A percentile compares a stretch with the other conserved stretches of the same genome.
These are phyloP conservation scores for Annona squamosa DNA, from an alignment of 164 flowering plant species.

Conservation along the genomic window DNA sequence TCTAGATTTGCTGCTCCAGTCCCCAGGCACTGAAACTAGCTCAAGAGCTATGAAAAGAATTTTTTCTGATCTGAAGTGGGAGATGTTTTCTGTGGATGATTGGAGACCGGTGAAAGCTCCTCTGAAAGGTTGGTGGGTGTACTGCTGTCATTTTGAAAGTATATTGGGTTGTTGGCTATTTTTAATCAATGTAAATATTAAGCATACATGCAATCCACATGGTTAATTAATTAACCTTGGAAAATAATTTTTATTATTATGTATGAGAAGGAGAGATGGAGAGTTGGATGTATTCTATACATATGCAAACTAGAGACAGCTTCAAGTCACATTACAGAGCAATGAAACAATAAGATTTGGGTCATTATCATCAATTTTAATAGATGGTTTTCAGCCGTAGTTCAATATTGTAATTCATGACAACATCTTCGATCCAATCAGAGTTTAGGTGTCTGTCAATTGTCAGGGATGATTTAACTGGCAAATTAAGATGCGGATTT, in stretches of 20 bases:
- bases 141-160: background rate
- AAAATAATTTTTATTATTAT: no score
- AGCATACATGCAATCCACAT: background rate
- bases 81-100: background rate
- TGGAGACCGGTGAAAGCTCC: background rate
- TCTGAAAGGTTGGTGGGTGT: background rate
- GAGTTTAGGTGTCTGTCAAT: no score
- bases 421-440: no score
- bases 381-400: no score
- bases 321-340: no score
- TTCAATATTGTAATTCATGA: no score
- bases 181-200: background rate
- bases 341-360: no score
- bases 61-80: constrained; percentile 2
- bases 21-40: background rate
- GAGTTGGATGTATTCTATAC: constrained; percentile 10
- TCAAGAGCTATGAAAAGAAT: background rate
- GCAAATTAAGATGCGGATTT: no score
- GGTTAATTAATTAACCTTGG: background rate
- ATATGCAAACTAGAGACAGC: no score
- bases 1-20: constrained; percentile 32
- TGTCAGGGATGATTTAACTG: no score
- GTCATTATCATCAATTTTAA: no score
- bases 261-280: background rate
- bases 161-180: background rate